phyloP scores from a whole-genome alignment of 169 alveolate genomes.

The Eimeria praecox region DNA sequence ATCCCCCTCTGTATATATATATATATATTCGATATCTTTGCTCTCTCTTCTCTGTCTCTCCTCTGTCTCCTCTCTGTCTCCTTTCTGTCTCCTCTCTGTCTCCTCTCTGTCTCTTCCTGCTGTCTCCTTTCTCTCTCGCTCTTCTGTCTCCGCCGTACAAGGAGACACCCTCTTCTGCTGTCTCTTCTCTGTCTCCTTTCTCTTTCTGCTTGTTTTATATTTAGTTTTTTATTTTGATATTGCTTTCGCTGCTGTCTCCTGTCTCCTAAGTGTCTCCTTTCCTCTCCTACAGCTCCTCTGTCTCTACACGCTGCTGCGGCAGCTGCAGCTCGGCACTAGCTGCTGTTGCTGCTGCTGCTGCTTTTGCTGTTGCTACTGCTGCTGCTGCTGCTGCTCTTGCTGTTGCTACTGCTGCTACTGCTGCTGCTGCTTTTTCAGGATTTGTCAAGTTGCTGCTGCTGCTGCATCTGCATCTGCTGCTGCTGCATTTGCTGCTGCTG shows the following conservation, averaged over 20 bases:
- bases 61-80: too few relatives aligned
- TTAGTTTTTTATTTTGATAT: not conserved
- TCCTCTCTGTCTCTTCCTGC: too few relatives aligned
- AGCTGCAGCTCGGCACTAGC: not conserved
- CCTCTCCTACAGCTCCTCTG: not conserved
- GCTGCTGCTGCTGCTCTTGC: not conserved
- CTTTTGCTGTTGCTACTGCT: not conserved
- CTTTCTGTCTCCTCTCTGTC: too few relatives aligned
- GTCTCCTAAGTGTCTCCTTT: not conserved
- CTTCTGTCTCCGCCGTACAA: too few relatives aligned
- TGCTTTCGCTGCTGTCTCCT: not conserved
- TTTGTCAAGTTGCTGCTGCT: too few relatives aligned
- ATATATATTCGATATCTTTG: too few relatives aligned
- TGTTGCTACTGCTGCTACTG: not conserved
- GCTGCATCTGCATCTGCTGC: not conserved
- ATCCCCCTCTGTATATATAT: too few relatives aligned
- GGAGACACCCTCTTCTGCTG: not conserved
- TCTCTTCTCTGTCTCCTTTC: not conserved
- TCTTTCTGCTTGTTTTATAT: not conserved
- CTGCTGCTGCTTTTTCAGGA: conserved; percentile 26
- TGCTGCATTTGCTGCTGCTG: not conserved
- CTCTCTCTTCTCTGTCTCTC: too few relatives aligned
- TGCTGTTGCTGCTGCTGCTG: not conserved
- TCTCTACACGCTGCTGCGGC: not conserved
- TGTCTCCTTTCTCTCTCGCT: too few relatives aligned